Evolutionary conservation across 331 rosid genomes (phyloP).

Genomic region (Pyracantha coccinea): DNA sequence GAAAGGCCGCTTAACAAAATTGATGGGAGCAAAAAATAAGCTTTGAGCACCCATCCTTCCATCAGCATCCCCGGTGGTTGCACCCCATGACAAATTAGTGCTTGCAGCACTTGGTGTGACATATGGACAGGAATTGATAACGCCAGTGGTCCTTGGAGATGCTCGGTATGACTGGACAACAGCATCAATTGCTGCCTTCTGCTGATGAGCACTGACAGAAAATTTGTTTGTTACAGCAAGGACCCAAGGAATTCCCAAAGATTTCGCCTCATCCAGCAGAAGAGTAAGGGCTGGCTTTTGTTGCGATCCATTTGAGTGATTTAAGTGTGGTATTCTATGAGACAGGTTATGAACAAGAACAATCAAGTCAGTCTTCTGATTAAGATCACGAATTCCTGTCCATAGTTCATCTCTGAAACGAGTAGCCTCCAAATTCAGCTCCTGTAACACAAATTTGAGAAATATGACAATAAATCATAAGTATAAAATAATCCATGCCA

Average conservation of each 20-base stretch:
- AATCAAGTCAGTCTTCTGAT: constrained; percentile 76
- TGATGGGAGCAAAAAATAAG: constrained; percentile 61
- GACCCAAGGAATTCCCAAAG: constrained; percentile 96
- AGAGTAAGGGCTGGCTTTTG: constrained; percentile 75
- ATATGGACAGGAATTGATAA: constrained; percentile 79
- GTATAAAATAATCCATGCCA: background rate
- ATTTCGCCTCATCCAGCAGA: constrained; percentile 85
- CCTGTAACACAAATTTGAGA: constrained; percentile 39
- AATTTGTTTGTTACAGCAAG: constrained; percentile 95
- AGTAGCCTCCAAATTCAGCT: constrained; percentile 56
- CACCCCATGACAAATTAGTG: constrained; percentile 59
- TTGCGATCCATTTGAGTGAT: constrained; percentile 40
- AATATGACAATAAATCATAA: background rate
- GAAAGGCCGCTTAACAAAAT: constrained; percentile 69
- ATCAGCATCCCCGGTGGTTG: constrained; percentile 36
- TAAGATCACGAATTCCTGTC: constrained; percentile 80
- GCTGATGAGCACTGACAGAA: constrained; percentile 92
- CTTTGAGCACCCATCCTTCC: constrained; percentile 42
- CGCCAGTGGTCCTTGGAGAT: constrained; percentile 54
- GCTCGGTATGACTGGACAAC: constrained; percentile 70
- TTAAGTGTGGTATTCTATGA: constrained; percentile 73
- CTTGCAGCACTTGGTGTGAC: constrained; percentile 67
- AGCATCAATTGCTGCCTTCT: constrained; percentile 67
- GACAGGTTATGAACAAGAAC: constrained; percentile 92
- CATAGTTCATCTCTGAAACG: constrained; percentile 77